A percentile compares a stretch with the other conserved stretches of the same genome.
Conservation (phyloP, 306 rosid species). For the Carpinus viminea region DNA sequence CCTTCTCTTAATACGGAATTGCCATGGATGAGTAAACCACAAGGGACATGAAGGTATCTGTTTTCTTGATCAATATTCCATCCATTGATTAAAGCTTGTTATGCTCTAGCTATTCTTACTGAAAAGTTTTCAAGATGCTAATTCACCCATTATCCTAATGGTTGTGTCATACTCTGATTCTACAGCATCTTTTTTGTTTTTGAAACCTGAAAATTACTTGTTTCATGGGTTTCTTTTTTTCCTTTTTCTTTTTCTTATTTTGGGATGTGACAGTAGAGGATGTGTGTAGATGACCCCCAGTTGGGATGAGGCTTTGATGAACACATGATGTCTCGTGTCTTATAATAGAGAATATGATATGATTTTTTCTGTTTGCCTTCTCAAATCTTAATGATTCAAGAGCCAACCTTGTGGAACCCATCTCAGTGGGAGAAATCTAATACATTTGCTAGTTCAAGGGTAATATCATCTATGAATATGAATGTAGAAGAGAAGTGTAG, state of each 20-base stretch:
- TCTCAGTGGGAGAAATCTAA: neutral
- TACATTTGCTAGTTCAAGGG: neutral
- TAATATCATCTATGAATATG: neutral
- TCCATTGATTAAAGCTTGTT: slow-evolving; percentile 39
- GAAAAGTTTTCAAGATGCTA: slow-evolving; percentile 43
- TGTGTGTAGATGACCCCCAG: slow-evolving; percentile 15
- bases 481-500: neutral
- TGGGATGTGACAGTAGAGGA: slow-evolving; percentile 25
- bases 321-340: slow-evolving; percentile 16
- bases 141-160: slow-evolving; percentile 43
- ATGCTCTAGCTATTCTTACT: slow-evolving; percentile 24
- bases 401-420: neutral
- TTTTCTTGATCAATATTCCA: slow-evolving; percentile 29
- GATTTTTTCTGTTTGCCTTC: neutral
- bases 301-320: slow-evolving; percentile 21
- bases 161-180: slow-evolving; percentile 35
- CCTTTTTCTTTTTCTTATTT: neutral
- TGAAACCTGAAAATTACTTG: slow-evolving; percentile 31
- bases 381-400: neutral
- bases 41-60: slow-evolving; percentile 58
- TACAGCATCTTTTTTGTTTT: slow-evolving; percentile 32
- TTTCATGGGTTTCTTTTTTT: slow-evolving; percentile 27
- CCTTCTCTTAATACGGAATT: slow-evolving; percentile 62
- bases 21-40: slow-evolving; percentile 64
- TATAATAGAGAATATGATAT: neutral